Base-by-base conservation (phyloP, 164 flowering plant genomes). In the Echeveria elegans region DNA sequence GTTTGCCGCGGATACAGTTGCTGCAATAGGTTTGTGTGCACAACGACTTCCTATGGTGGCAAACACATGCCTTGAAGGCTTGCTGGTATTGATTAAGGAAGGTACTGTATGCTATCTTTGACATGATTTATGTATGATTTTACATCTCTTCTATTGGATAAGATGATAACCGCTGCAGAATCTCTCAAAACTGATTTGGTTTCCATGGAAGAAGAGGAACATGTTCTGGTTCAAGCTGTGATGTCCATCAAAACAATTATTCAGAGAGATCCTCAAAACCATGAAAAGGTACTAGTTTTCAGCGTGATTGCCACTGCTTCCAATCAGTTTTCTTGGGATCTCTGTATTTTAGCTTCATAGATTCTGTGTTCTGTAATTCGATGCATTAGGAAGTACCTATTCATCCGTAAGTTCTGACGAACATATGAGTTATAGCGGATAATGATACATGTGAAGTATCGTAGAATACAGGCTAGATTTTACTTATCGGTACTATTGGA, bases 1-100 rank as follows among this genome's bases (percentile, higher is more conserved):
- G 76, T 89, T 95, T 85, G 99, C 92, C 75, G 96, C 96, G 61
- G 94, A 87, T 79, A 80, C 97, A 40, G 80, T 95, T 73, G 89
- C 92, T 76, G 97, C 92, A 32, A 89, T 95, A 77, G 99, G 99
- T 63, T 70, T 85, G 69, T 89, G 97, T 80, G 96, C 89, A 26
- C 86, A 84, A 70, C 77, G 82, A 72, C 87, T 87, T 72, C 90
- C 94, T 63, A 72, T 77, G 58, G 75, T 88, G 65, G 82, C 96
- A 63, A 75, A 70, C 24, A 77, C 77, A 74, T 92, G 94, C 80
- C 71, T 95, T 80, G 94, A 89, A 58, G 88, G 86, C 68, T 82
- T 95, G 56, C 71, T 95, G 47, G 74, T 86, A 64, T 72, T 95
- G 72, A 80, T 71, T 62, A 75, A 77, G 76, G 82, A 86, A 69